A percentile compares a stretch with the other conserved stretches of the same genome.
These are phyloP conservation scores for Magnusiomyces fungicola DNA, from an alignment of 1,139 yeast genomes.

Conservation along the genomic window DNA sequence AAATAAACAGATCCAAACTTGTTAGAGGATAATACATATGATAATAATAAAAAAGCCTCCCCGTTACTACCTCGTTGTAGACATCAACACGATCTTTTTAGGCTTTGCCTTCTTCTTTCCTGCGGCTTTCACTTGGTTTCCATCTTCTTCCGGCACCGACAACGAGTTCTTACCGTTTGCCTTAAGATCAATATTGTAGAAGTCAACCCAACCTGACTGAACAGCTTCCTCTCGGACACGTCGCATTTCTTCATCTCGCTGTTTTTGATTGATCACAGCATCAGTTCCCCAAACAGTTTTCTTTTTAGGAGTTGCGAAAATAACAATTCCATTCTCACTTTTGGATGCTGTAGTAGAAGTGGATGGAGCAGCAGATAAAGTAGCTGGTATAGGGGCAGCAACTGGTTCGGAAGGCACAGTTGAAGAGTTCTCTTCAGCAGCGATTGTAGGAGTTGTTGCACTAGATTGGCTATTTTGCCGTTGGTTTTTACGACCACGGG, in stretches of 20 bases:
- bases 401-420: no score
- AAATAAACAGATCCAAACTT: no score
- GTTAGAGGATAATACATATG: no score
- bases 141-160: background rate
- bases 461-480: background rate
- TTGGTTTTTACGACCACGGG: background rate
- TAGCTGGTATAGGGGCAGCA: no score
- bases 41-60: no score
- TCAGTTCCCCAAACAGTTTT: slow-evolving; percentile 7
- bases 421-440: background rate
- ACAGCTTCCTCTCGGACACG: background rate
- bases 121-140: background rate
- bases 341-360: background rate
- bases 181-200: background rate
- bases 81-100: slow-evolving; percentile 1
- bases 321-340: background rate
- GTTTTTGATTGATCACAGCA: slow-evolving; percentile 1
- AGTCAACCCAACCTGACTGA: slow-evolving; percentile 3
- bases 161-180: no score
- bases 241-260: background rate
- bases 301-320: background rate
- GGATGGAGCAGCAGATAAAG: no score
- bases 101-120: background rate
- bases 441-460: background rate
- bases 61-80: no score